Evolutionary conservation across 148 eudicot species (phyloP), one percentile per base, ranked within the genome.

Genomic region (Rhododendron ferrugineum): DNA sequence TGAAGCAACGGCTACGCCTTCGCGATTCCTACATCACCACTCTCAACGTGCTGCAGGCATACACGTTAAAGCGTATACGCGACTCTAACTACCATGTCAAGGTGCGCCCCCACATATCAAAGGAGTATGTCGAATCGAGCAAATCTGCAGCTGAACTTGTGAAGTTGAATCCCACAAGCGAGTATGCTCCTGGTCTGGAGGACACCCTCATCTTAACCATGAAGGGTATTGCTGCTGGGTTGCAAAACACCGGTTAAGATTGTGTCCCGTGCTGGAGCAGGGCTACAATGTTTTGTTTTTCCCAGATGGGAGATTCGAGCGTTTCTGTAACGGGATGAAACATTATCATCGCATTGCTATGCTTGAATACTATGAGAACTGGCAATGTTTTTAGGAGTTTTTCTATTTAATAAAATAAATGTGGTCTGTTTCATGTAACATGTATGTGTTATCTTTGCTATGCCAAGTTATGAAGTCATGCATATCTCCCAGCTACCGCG

Each of bases 181-280:
- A 97, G 73, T 97, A 97, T 76, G 99, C 98, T 7, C 99, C 99
- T 0, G 98, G 99, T 85, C 86, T 97, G 84, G 99, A 97, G 89
- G 99, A 97, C 88, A 97, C 98, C 30, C 97, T 96, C 85, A 96
- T 96, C 86, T 92, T 96, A 89, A 96, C 99, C 88, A 96, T 97
- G 99, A 97, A 97, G 98, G 99, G 98, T 86, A 93, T 97, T 91
- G 99, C 99, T 84, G 99, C 99, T 37, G 98, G 99, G 36, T 83
- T 97, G 92, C 98, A 97, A 88, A 97, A 97, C 91, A 97, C 99
- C 42, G 98, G 99, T 87, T 97, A 90, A 44, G 37, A 42, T 30
- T 20, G 36, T 64, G 72, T 52, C 28, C 44, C 10, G 28, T 80
- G 83, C 36, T 54, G 1, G 68, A 47, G 62, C 73, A 26, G 5